phyloP scores from a whole-genome alignment of 192 early-diverging fungal genomes.

The Chytriomyces confervae region DNA sequence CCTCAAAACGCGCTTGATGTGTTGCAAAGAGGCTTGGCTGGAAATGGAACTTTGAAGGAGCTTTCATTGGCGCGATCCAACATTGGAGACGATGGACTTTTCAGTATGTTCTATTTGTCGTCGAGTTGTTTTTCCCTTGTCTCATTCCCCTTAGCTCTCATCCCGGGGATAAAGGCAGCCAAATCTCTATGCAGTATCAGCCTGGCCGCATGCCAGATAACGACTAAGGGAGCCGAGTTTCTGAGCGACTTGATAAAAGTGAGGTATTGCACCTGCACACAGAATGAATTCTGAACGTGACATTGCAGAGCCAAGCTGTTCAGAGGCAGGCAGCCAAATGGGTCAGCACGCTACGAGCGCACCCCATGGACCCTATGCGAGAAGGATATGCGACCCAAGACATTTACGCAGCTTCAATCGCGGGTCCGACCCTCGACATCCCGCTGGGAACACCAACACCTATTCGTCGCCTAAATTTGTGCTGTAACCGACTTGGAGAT shows the following conservation, averaged over 20 bases:
- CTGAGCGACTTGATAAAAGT: constrained; percentile 43
- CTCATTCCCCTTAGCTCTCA: constrained; percentile 6
- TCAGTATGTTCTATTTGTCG: constrained; percentile 19
- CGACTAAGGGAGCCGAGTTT: constrained; percentile 34
- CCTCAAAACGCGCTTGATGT: constrained; percentile 18
- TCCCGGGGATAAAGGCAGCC: constrained; percentile 34
- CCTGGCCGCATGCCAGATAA: constrained; percentile 39
- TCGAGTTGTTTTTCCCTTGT: not conserved
- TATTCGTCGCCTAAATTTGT: constrained; percentile 41
- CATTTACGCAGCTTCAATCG: constrained; percentile 20
- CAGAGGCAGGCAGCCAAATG: constrained; percentile 42
- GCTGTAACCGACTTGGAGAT: constrained; percentile 44
- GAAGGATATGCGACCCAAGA: constrained; percentile 21
- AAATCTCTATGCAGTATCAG: constrained; percentile 35
- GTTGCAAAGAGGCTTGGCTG: constrained; percentile 28
- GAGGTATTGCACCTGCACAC: not conserved
- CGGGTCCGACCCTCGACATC: constrained; percentile 18
- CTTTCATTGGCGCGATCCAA: constrained; percentile 43
- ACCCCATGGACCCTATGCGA: constrained; percentile 26
- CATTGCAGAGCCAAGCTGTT: constrained; percentile 34
- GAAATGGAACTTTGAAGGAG: constrained; percentile 20
- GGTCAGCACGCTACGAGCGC: constrained; percentile 33
- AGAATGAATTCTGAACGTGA: not conserved
- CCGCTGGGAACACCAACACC: constrained; percentile 30
- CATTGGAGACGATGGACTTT: constrained; percentile 50